A percentile compares a stretch with the other conserved stretches of the same genome.
phyloP scores from a whole-genome alignment of 805 yeast genomes.

The Starmerella apis region DNA sequence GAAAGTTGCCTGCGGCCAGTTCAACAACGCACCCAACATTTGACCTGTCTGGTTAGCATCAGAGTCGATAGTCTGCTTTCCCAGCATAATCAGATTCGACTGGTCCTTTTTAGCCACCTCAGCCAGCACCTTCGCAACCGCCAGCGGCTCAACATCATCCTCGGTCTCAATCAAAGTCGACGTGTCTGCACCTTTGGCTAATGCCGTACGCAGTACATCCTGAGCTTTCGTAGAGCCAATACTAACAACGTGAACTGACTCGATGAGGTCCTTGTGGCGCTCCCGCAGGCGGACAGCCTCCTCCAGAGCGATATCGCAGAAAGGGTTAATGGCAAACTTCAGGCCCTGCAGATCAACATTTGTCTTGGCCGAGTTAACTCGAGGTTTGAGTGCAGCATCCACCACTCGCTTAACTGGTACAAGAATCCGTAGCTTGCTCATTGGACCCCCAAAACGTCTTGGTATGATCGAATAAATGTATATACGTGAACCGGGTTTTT shows the following conservation, averaged over 20 bases:
- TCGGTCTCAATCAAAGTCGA: constrained; percentile 75
- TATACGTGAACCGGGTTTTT: background rate
- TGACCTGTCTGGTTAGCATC: constrained; percentile 94
- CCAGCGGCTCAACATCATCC: constrained; percentile 69
- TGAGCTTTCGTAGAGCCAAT: constrained; percentile 81
- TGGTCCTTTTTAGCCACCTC: constrained; percentile 59
- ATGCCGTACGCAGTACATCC: constrained; percentile 76
- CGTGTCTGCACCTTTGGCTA: constrained; percentile 90
- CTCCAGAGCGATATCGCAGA: constrained; percentile 95
- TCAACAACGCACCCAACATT: constrained; percentile 83
- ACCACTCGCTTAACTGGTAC: constrained; percentile 94
- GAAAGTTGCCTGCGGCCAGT: constrained; percentile 96
- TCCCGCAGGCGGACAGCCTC: constrained; percentile 78
- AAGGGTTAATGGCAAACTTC: constrained; percentile 89
- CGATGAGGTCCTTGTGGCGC: constrained; percentile 53
- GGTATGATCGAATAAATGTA: background rate
- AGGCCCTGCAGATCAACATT: constrained; percentile 84
- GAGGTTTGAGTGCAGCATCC: constrained; percentile 86
- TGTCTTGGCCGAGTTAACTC: constrained; percentile 74
- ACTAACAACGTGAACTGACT: constrained; percentile 78
- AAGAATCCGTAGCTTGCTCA: constrained; percentile 41
- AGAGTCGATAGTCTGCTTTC: constrained; percentile 95
- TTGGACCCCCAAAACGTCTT: background rate
- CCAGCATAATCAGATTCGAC: constrained; percentile 74
- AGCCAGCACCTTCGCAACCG: constrained; percentile 75